Evolutionary conservation across 2,329 filamentous ascomycete species (phyloP).

Genomic region (Scedosporium boydii): DNA sequence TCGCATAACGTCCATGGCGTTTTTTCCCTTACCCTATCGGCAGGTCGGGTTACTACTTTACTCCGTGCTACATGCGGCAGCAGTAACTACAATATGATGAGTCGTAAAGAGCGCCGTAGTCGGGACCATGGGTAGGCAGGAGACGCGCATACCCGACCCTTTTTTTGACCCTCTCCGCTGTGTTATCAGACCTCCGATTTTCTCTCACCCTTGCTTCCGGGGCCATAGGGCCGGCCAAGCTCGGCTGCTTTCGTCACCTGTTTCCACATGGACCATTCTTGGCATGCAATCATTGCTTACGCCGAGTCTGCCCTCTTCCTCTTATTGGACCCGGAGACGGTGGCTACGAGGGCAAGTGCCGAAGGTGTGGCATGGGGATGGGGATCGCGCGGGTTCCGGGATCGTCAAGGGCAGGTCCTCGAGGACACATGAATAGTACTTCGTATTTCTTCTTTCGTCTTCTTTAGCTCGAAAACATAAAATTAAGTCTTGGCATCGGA

Average conservation of each 20-base stretch:
- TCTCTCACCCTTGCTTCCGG: neutral
- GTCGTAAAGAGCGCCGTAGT: neutral
- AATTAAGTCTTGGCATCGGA: neutral
- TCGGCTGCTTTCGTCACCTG: neutral
- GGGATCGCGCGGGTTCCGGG: neutral
- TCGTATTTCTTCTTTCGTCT: no score
- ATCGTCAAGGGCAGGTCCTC: neutral
- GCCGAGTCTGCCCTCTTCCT: neutral
- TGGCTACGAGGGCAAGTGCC: neutral
- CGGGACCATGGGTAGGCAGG: neutral
- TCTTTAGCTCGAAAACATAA: neutral
- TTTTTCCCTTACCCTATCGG: neutral
- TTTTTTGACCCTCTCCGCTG: neutral
- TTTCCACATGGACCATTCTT: neutral
- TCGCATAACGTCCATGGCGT: neutral
- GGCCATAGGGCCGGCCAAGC: neutral
- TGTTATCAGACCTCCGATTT: neutral
- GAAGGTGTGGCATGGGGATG: neutral
- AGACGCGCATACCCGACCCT: neutral
- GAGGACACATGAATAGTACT: neutral
- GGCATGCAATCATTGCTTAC: neutral
- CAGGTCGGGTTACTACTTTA: neutral
- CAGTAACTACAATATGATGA: neutral
- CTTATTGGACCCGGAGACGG: neutral
- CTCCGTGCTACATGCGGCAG: neutral